Evolutionary conservation across 208 protist species (phyloP).

Genomic region (Naegleria lovaniensis): DNA sequence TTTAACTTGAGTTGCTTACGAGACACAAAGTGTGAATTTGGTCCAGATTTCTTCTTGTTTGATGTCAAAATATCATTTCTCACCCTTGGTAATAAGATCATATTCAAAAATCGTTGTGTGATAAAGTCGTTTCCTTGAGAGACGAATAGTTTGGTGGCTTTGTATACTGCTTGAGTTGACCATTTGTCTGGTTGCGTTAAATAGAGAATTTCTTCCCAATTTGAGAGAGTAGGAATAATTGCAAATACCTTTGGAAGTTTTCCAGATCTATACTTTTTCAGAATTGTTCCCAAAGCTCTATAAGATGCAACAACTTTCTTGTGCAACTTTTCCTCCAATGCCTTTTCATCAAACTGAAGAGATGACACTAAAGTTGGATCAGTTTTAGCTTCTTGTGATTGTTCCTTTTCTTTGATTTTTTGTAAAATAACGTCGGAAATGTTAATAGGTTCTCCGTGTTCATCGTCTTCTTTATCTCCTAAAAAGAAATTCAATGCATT

Average conservation of each 20-base stretch:
- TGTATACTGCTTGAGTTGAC: slow-evolving; percentile 86
- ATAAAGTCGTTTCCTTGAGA: slow-evolving; percentile 91
- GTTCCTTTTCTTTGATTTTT: slow-evolving; percentile 28
- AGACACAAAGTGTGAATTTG: not conserved
- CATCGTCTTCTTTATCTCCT: not conserved
- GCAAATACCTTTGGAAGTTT: slow-evolving; percentile 99
- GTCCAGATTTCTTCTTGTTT: not conserved
- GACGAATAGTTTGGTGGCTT: slow-evolving; percentile 91
- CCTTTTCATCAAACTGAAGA: not conserved
- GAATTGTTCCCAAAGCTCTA: slow-evolving; percentile 80
- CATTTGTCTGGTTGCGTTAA: slow-evolving; percentile 88
- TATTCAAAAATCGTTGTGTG: slow-evolving; percentile 91
- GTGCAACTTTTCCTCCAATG: not conserved
- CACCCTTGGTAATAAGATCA: slow-evolving; percentile 93
- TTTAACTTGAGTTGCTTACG: slow-evolving; percentile 79
- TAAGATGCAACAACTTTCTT: slow-evolving; percentile 43
- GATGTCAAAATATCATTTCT: slow-evolving; percentile 56
- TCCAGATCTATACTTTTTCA: slow-evolving; percentile 90
- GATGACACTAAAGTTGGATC: not conserved
- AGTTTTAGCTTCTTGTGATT: not conserved
- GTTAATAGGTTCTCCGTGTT: not conserved
- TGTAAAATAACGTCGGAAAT: not conserved
- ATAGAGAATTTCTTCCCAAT: slow-evolving; percentile 96
- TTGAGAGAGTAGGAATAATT: slow-evolving; percentile 88
- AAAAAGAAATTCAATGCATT: slow-evolving; percentile 6